Percentiles rank a stretch among this genome's conserved stretches.
Evolutionary conservation across 1,139 yeast genomes (phyloP).

Genomic region (Hyphopichia wangnamkhiaoensis): DNA sequence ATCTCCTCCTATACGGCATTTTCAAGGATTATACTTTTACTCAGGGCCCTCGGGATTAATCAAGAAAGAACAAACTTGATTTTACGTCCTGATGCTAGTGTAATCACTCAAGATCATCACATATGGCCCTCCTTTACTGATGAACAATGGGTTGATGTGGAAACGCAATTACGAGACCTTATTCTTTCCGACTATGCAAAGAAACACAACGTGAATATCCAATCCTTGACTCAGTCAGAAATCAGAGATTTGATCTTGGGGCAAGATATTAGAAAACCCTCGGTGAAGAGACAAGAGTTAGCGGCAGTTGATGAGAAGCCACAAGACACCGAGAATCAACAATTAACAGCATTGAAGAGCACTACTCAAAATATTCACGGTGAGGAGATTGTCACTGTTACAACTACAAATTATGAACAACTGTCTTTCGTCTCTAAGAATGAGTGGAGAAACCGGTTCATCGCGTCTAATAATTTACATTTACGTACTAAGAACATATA

Average conservation of each 20-base stretch:
- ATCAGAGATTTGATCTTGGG: constrained; percentile 93
- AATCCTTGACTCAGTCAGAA: constrained; percentile 89
- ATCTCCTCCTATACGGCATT: constrained; percentile 93
- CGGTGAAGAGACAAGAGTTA: constrained; percentile 74
- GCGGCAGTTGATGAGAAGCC: constrained; percentile 70
- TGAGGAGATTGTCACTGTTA: constrained; percentile 90
- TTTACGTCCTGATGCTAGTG: constrained; percentile 71
- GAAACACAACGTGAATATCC: constrained; percentile 81
- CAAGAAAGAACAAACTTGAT: constrained; percentile 76
- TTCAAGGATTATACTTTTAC: constrained; percentile 75
- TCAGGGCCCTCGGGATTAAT: constrained; percentile 79
- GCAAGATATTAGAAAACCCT: constrained; percentile 90
- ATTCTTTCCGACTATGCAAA: constrained; percentile 83
- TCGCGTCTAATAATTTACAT: constrained; percentile 73
- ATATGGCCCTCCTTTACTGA: constrained; percentile 89
- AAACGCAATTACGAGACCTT: constrained; percentile 82
- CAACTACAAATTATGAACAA: constrained; percentile 88
- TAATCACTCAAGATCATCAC: constrained; percentile 74
- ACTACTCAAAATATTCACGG: constrained; percentile 92
- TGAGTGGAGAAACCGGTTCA: constrained; percentile 90
- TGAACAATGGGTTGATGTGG: constrained; percentile 92
- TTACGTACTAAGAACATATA: constrained; percentile 76
- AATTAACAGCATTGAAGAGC: constrained; percentile 77
- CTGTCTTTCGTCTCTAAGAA: constrained; percentile 79
- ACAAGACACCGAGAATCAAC: constrained; percentile 27